Evolutionary conservation across 192 early-diverging fungal species (phyloP).

Genomic region (Umbelopsis isabellina): DNA sequence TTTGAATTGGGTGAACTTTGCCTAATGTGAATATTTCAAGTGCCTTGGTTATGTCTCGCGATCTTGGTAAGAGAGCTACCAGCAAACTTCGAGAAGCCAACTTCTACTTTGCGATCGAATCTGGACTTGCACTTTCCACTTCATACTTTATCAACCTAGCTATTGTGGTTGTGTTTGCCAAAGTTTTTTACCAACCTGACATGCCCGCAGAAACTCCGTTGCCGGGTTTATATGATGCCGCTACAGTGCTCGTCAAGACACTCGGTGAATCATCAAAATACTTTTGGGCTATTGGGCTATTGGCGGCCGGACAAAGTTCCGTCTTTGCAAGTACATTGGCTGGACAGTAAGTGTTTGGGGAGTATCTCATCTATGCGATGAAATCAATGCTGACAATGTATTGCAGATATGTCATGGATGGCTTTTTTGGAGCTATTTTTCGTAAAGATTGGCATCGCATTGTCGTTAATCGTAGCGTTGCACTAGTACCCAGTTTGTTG

Average conservation of each 20-base stretch:
- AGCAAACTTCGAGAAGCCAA: conserved; percentile 65
- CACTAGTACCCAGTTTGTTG: conserved; percentile 68
- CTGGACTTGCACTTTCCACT: conserved; percentile 58
- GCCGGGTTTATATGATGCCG: conserved; percentile 68
- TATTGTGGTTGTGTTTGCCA: conserved; percentile 71
- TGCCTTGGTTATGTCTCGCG: conserved; percentile 66
- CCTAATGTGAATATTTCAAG: not conserved
- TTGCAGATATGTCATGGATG: conserved; percentile 62
- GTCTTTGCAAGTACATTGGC: conserved; percentile 92
- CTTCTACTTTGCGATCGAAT: conserved; percentile 70
- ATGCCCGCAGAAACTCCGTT: conserved; percentile 22
- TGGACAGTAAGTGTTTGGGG: conserved; percentile 71
- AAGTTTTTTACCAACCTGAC: conserved; percentile 41
- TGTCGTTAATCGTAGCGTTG: conserved; percentile 61
- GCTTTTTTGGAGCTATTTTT: conserved; percentile 70
- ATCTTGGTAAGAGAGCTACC: conserved; percentile 29
- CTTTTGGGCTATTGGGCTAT: conserved; percentile 83
- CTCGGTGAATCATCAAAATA: conserved; percentile 67
- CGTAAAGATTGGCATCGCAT: conserved; percentile 65
- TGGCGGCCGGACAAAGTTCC: conserved; percentile 82
- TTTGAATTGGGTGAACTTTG: not conserved
- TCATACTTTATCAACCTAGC: conserved; percentile 72
- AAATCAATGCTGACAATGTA: not conserved
- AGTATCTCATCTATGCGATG: not conserved
- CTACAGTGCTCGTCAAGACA: conserved; percentile 53